Conservation (phyloP, 2,329 filamentous ascomycete genomes). For the Rhynchosporium secalis region DNA sequence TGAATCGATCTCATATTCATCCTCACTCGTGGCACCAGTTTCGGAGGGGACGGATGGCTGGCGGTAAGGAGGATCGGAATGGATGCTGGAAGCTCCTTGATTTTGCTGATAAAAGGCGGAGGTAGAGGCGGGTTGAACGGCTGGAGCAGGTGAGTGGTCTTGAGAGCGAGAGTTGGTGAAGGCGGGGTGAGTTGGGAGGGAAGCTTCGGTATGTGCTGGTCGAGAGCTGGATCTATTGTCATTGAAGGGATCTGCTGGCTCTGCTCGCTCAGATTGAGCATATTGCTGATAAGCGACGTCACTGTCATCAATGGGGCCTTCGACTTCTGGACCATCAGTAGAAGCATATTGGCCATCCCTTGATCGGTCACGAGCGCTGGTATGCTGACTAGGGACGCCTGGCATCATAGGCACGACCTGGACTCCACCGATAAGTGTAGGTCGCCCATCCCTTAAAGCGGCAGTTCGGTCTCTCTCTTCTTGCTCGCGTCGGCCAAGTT, state of each 20-base stretch:
- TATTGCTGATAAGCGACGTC: constrained; percentile 36
- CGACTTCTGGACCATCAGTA: constrained; percentile 25
- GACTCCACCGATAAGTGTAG: constrained; percentile 87
- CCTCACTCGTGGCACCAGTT: constrained; percentile 60
- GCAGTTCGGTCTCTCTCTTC: constrained; percentile 85
- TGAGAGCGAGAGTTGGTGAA: constrained; percentile 31
- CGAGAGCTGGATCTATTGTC: constrained; percentile 42
- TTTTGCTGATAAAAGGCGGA: constrained; percentile 49
- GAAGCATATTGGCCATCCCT: constrained; percentile 47
- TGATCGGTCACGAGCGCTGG: constrained; percentile 45
- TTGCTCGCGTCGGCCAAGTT: constrained; percentile 88
- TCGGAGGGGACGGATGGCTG: constrained; percentile 48
- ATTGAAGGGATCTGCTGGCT: constrained; percentile 65
- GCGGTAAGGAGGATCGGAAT: constrained; percentile 45
- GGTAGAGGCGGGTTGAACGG: constrained; percentile 45
- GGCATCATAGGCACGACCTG: constrained; percentile 93
- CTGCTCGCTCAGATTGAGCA: constrained; percentile 45
- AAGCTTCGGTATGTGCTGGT: constrained; percentile 22
- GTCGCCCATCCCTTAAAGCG: constrained; percentile 82
- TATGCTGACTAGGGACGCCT: constrained; percentile 59
- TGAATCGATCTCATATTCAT: constrained; percentile 68
- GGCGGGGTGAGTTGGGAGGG: constrained; percentile 30
- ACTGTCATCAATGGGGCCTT: constrained; percentile 31
- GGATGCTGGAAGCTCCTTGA: constrained; percentile 35
- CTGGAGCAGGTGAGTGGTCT: constrained; percentile 46